phyloP scores from a whole-genome alignment of 306 rosid genomes.

The Biancaea sappan region DNA sequence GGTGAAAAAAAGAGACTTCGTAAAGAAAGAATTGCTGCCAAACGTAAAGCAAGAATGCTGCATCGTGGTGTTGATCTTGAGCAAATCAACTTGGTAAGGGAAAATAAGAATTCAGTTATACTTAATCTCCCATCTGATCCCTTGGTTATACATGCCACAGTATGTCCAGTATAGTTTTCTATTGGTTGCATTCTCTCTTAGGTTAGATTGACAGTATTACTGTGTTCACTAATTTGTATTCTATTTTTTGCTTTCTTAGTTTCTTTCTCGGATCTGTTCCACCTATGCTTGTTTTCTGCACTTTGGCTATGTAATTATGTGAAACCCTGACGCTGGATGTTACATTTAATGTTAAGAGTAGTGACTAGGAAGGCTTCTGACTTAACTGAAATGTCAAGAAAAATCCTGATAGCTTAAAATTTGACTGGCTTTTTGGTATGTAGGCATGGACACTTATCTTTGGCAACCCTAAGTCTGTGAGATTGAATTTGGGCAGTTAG shows the following conservation, averaged over 20 bases:
- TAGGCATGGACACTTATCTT: slow-evolving; percentile 8
- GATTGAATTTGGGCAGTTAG: neutral
- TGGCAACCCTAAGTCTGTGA: neutral
- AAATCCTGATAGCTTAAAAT: neutral
- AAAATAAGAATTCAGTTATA: neutral
- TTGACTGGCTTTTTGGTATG: neutral
- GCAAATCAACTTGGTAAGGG: slow-evolving; percentile 68
- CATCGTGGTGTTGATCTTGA: slow-evolving; percentile 77
- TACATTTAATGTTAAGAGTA: neutral
- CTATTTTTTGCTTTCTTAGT: neutral
- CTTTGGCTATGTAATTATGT: slow-evolving; percentile 6
- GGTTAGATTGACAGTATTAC: neutral
- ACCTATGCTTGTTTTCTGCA: slow-evolving; percentile 3
- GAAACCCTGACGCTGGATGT: neutral
- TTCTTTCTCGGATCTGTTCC: neutral
- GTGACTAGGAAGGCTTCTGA: neutral
- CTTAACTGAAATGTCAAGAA: neutral
- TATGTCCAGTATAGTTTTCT: slow-evolving; percentile 17
- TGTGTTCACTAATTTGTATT: too few species aligned
- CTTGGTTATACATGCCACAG: slow-evolving; percentile 18
- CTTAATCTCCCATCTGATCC: neutral
- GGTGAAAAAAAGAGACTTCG: slow-evolving; percentile 85
- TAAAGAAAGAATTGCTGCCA: slow-evolving; percentile 67
- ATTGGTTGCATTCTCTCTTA: neutral
- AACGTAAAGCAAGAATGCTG: slow-evolving; percentile 79